Evolutionary conservation across 1,139 yeast species (phyloP).

Genomic region (Blastobotrys aristatus): DNA sequence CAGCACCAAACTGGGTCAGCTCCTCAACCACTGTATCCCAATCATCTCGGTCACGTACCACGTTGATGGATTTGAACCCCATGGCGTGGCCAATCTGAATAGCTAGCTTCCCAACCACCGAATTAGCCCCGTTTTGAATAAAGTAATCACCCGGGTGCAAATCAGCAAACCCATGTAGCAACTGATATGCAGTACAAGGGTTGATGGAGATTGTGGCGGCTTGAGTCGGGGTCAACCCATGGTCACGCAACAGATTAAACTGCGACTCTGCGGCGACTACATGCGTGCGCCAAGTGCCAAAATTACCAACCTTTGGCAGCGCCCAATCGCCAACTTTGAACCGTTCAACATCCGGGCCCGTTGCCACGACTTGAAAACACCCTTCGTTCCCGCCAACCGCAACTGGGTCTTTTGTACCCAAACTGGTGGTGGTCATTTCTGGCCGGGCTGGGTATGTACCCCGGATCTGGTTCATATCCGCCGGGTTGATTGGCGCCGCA

Average conservation of each 20-base stretch:
- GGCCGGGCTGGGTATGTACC: conserved; percentile 94
- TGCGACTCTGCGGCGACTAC: conserved; percentile 40
- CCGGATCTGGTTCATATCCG: conserved; percentile 83
- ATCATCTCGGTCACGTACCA: conserved; percentile 79
- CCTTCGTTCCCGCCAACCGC: conserved; percentile 96
- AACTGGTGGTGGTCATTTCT: conserved; percentile 44
- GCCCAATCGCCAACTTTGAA: conserved; percentile 82
- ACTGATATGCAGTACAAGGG: conserved; percentile 86
- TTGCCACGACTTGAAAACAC: conserved; percentile 74
- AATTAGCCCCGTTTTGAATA: conserved; percentile 93
- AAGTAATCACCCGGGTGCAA: conserved; percentile 80
- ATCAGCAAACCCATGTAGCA: conserved; percentile 68
- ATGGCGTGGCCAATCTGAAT: conserved; percentile 75
- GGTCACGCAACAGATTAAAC: conserved; percentile 43
- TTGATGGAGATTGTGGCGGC: conserved; percentile 93
- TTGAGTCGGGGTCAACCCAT: conserved; percentile 41
- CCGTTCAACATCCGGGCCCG: conserved; percentile 45
- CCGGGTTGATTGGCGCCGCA: conserved; percentile 90
- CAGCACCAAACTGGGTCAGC: conserved; percentile 67
- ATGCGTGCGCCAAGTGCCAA: conserved; percentile 95
- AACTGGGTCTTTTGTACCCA: conserved; percentile 55
- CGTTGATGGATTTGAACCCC: conserved; percentile 80
- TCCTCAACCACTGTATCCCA: conserved; percentile 58
- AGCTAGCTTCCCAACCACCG: conserved; percentile 94
- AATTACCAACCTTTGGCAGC: conserved; percentile 69